phyloP scores from a whole-genome alignment of 148 eudicot species.

The Pharnaceum exiguum region DNA sequence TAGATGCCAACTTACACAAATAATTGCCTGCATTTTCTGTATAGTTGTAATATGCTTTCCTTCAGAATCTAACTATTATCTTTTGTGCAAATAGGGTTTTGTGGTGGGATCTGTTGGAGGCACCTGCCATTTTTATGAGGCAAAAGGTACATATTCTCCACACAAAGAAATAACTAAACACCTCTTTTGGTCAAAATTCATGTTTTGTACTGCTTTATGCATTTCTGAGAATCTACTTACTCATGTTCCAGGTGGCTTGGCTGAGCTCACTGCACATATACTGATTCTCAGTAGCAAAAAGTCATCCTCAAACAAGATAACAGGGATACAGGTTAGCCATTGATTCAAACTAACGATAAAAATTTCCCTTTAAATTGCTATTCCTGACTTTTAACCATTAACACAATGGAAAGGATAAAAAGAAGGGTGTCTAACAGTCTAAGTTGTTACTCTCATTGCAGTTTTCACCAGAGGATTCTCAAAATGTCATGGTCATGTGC shows the following conservation, averaged over 20 bases:
- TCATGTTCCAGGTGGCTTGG: constrained; percentile 32
- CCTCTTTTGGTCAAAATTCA: background rate
- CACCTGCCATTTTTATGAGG: constrained; percentile 57
- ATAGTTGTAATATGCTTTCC: background rate
- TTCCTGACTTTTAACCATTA: background rate
- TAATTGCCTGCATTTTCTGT: background rate
- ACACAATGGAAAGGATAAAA: no score
- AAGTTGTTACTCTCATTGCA: constrained; percentile 23
- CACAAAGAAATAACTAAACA: background rate
- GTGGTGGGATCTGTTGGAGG: constrained; percentile 64
- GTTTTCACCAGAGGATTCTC: constrained; percentile 46
- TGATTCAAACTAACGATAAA: no score
- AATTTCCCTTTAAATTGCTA: background rate
- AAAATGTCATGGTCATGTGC: constrained; percentile 49
- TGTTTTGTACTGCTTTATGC: background rate
- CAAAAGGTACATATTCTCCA: constrained; percentile 36
- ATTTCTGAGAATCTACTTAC: constrained; percentile 11
- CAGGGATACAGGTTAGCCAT: constrained; percentile 60
- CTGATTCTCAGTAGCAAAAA: constrained; percentile 37
- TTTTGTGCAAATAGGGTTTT: constrained; percentile 46
- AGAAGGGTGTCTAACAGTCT: constrained; percentile 11
- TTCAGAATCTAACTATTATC: constrained; percentile 2
- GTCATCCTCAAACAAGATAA: constrained; percentile 48
- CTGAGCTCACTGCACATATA: constrained; percentile 36
- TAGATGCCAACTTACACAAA: background rate